These are phyloP conservation scores for Royoungia palumana DNA, from an alignment of 768 basidiomycete species.

Conservation along the genomic window DNA sequence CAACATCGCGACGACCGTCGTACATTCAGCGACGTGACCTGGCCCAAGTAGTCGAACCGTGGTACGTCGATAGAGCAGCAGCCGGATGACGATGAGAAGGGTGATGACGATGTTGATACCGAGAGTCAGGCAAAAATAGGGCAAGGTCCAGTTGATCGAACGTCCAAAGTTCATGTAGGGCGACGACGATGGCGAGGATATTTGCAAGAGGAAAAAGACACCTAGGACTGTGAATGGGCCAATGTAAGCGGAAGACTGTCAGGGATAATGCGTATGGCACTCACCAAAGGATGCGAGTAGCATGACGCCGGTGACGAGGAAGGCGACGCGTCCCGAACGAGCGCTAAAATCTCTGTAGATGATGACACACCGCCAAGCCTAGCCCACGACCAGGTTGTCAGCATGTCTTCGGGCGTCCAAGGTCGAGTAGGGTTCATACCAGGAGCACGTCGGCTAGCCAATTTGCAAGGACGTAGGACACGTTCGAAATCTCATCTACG, in stretches of 20 bases:
- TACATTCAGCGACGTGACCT: conserved; percentile 22
- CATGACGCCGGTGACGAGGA: conserved; percentile 21
- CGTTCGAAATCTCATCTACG: conserved; percentile 23
- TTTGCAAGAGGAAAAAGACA: conserved; percentile 22
- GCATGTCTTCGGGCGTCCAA: neutral
- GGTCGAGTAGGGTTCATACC: conserved; percentile 6
- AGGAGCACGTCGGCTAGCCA: conserved; percentile 27
- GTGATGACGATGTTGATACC: conserved; percentile 24
- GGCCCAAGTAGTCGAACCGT: conserved; percentile 19
- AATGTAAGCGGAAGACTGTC: neutral
- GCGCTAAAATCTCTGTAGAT: conserved; percentile 22
- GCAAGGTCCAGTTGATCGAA: conserved; percentile 23
- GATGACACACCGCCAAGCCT: conserved; percentile 31
- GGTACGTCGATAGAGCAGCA: conserved; percentile 25
- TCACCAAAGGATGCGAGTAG: conserved; percentile 26
- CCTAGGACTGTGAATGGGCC: conserved; percentile 16
- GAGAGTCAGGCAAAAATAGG: conserved; percentile 28
- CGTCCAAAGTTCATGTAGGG: conserved; percentile 18
- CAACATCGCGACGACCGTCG: conserved; percentile 25
- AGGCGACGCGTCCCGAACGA: conserved; percentile 11
- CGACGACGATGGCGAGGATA: conserved; percentile 27
- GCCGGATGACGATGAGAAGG: conserved; percentile 24
- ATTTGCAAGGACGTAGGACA: conserved; percentile 27
- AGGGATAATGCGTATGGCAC: neutral
- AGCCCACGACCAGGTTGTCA: neutral